A percentile compares a stretch with the other conserved stretches of the same genome.
Conservation (phyloP, 1,139 yeast species). For the Magnusiomyces suaveolens region DNA sequence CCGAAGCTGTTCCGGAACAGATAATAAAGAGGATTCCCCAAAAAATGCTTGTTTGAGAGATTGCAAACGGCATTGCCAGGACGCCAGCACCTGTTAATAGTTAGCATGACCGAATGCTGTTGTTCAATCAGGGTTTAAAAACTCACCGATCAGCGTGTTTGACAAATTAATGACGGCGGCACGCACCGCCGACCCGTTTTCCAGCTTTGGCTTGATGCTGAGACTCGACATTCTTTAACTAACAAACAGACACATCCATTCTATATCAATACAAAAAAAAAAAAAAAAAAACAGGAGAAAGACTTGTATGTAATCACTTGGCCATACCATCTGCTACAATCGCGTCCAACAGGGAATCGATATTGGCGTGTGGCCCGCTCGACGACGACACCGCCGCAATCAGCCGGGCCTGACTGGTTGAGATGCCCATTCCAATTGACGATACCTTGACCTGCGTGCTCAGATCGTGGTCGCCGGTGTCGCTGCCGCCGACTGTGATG, state of each 20-base stretch:
- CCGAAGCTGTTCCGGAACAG: slow-evolving; percentile 70
- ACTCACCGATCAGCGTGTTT: slow-evolving; percentile 32
- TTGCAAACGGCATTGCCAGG: slow-evolving; percentile 85
- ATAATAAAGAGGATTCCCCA: slow-evolving; percentile 57
- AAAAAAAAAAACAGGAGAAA: too few relatives aligned
- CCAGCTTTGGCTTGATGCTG: not conserved
- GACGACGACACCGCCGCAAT: not conserved
- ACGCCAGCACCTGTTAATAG: slow-evolving; percentile 69
- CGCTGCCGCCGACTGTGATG: not conserved
- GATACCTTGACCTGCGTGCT: not conserved
- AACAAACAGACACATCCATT: too few relatives aligned
- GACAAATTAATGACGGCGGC: slow-evolving; percentile 30
- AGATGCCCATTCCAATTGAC: not conserved
- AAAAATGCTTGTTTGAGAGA: slow-evolving; percentile 70
- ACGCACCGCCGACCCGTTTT: not conserved
- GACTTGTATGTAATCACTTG: too few relatives aligned
- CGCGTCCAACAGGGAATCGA: not conserved
- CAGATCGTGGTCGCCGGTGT: not conserved
- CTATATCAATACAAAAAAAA: too few relatives aligned
- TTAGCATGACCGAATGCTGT: not conserved
- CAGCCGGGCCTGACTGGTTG: not conserved
- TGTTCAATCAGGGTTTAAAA: not conserved
- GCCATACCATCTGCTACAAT: not conserved
- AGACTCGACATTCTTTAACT: too few relatives aligned
- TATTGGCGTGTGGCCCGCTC: not conserved